phyloP scores from a whole-genome alignment of 805 yeast species.

The Ogataea minuta region DNA sequence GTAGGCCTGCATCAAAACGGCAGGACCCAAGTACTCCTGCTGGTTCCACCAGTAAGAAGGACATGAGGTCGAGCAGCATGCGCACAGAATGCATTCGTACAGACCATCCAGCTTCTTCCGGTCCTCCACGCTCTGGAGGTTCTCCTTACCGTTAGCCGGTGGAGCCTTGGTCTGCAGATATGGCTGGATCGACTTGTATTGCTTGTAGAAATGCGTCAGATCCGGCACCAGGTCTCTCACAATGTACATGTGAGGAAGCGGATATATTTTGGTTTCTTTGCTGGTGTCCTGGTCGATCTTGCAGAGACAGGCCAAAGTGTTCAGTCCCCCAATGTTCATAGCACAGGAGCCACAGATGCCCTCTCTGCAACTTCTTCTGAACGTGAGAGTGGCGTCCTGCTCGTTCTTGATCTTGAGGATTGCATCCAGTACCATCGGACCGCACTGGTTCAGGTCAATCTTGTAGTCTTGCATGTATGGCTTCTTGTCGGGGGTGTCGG shows the following conservation, averaged over 20 bases:
- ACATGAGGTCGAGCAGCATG: constrained; percentile 98
- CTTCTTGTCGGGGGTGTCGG: constrained; percentile 91
- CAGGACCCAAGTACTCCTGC: constrained; percentile 97
- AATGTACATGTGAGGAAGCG: constrained; percentile 97
- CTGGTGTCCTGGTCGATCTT: constrained; percentile 78
- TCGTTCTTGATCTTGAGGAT: constrained; percentile 92
- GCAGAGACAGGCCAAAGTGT: constrained; percentile 96
- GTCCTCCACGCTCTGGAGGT: constrained; percentile 86
- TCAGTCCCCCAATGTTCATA: constrained; percentile 97
- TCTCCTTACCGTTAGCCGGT: constrained; percentile 92
- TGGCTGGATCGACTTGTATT: constrained; percentile 97
- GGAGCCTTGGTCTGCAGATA: constrained; percentile 75
- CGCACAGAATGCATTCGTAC: constrained; percentile 97
- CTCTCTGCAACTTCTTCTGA: constrained; percentile 98
- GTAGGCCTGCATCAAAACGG: constrained; percentile 98
- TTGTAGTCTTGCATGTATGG: constrained; percentile 83
- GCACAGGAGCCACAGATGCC: constrained; percentile 99
- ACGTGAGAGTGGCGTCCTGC: constrained; percentile 91
- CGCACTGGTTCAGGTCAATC: constrained; percentile 85
- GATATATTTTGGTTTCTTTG: constrained; percentile 85
- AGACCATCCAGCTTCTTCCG: constrained; percentile 95
- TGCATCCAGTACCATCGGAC: constrained; percentile 98
- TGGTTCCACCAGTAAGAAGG: constrained; percentile 99
- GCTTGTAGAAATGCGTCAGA: constrained; percentile 95
- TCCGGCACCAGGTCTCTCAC: constrained; percentile 98